Base-by-base conservation (phyloP, 805 yeast species). In the Wickerhamiella brachini region DNA sequence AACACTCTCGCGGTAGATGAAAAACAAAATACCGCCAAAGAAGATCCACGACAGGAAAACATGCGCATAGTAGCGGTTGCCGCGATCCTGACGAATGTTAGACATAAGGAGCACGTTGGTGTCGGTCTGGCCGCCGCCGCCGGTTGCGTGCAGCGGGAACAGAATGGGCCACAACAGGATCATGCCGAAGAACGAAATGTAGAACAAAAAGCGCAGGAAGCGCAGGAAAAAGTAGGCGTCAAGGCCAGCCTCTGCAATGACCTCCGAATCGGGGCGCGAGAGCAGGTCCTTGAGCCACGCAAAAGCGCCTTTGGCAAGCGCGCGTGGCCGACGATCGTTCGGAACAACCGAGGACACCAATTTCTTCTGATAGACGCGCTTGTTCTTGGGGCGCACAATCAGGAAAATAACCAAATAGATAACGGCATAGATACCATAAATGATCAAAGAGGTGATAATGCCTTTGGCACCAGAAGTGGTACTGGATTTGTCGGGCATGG, bases 151-250 rank as follows among this genome's bases (percentile, higher is more conserved):
- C 47, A 90, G 73, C 0, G 97, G 93, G n/a, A 93, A 72, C 50
- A 90, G 69, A 48, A 90, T 74, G 7, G 83, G 80, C 73, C 77
- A 79, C 6, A 79, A 69, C 26, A 79, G 58, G 3, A 75, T 29
- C 50, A 78, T 65, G 4, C 85, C 84, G 44, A 79, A 68, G 1
- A 79, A 71, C 52, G 80, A 77, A 42, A 79, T 62, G 5, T 70
- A 54, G 12, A 77, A 69, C 55, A 86, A 69, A 38, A 83, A 60
- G 48, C 77, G 73, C 26, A 93, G 65, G 62, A 84, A 93, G 57
- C 98, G 74, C 54, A 88, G 68, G 65, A 89, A 90, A 62, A 93
- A 81, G 69, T 85, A 90, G 5, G 96, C 97, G 64, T 90, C 97
- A n/a, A 90, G 64, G 17, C 97, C 97, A 20, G 93, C 83, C 60